These are phyloP conservation scores for Solanum hybrid DNA, from an alignment of 305 asterid genomes.

Conservation along the genomic window DNA sequence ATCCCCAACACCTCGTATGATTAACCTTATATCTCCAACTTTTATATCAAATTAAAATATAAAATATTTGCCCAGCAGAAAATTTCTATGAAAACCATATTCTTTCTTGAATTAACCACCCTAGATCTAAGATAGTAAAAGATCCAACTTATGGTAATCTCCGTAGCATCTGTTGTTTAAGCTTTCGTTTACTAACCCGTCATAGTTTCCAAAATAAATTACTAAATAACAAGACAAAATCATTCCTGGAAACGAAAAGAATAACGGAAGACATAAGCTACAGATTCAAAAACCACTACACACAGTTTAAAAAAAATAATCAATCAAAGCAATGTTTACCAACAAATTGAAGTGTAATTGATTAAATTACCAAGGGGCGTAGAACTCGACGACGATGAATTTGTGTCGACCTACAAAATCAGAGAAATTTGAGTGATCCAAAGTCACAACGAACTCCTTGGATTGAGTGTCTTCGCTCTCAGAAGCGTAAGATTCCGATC, in stretches of 20 bases:
- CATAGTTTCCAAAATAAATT: neutral
- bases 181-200: neutral
- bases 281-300: neutral
- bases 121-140: neutral
- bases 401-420: constrained; percentile 63
- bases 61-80: neutral
- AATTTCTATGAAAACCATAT: neutral
- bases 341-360: neutral
- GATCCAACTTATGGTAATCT: neutral
- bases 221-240: neutral
- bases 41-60: neutral
- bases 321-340: neutral
- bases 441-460: constrained; percentile 57
- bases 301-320: neutral
- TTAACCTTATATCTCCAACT: neutral
- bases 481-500: constrained; percentile 22
- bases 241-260: neutral
- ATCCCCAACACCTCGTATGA: neutral
- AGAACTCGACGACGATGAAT: constrained; percentile 77
- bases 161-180: neutral
- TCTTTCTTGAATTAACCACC: neutral
- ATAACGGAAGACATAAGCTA: neutral
- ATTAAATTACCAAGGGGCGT: constrained; percentile 68
- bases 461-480: constrained; percentile 20
- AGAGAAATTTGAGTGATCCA: constrained; percentile 75